Base-by-base conservation (phyloP, 352 stramenopile species). In the Globisporangium cystogenes region DNA sequence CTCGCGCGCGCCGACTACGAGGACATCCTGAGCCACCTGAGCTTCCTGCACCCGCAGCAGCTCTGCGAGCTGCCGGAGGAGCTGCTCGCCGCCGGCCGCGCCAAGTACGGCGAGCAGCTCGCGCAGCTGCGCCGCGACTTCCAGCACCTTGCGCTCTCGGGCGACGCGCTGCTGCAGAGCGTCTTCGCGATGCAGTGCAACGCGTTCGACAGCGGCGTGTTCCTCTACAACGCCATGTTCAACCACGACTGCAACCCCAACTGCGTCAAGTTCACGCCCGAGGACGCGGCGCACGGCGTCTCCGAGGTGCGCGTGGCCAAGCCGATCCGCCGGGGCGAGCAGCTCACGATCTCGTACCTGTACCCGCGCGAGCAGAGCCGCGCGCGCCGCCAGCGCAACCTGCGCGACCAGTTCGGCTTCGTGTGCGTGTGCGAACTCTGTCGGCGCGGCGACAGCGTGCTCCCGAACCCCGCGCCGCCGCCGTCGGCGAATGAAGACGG, bases 231-330 rank as follows among this genome's bases (percentile, higher is more conserved):
- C 53, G 88, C 87, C 21, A 97, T 98, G 72, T 93, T 98, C 60
- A 98, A 98, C 72, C 93, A 98, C 66, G 76, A 89, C 39, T 95
- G 87, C 65, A 88, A 97, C 67, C 90, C 93, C 31, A 98, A 98
- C 55, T 98, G 93, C 62, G 82, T 97, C 64, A 98, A 98, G 68
- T 97, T 97, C 60, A 86, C 68, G 31, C 79, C 77, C 10, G 70
- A 90, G 41, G 57, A 72, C 5, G 53, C 69, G 59, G 60, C 67
- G 15, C 37, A 51, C 18, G 72, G 72, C 21, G 81, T 96, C 56
- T 98, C 93, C 5, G 91, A 98, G 70, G 90, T 97, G 29, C 87
- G 91, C 44, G 93, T 95, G 11, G 95, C 90, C 15, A 64, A 76
- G 60, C 62, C 64, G 27, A 88, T 98, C 40, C 53, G 51, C 33